Evolutionary conservation across 768 basidiomycete genomes (phyloP), one percentile per base, ranked within the genome.

Genomic region (Calocybe indica): DNA sequence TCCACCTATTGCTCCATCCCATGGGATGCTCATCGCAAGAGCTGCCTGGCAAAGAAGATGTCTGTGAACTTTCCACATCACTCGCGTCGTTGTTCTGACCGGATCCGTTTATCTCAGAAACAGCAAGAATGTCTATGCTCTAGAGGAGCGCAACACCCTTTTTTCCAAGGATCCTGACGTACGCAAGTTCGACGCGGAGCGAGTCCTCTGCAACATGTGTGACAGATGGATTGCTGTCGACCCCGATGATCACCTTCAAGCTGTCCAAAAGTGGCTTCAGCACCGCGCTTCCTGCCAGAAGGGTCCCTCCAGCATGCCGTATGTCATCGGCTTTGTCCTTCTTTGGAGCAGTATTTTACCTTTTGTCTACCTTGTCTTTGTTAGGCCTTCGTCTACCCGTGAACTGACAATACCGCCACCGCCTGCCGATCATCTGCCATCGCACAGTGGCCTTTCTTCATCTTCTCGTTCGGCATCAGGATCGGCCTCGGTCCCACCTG

Each of bases 1-100:
- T 89, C 87, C 46, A 89, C 87, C 0, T 91, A 88, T 56, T 91
- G 88, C 58, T 85, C 82, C n/a, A 89, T 90, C 46, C 88, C 88
- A 0, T 90, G 88, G 88, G 86, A 89, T 59, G 87, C 88, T 3
- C 88, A 90, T 58, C 71, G 88, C 37, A 89, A 88, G 68, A 86
- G 84, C 59, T 89, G 87, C 64, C 65, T 90, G 40, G 80, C 85
- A 1, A 88, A 86, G 69, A 85, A 86, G 62, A 75, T 80, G 86
- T 85, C 59, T 51, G 82, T 69, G 12, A 10, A 12, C 9, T 37
- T 39, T 39, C 52, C 35, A 29, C 28, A 28, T 29, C 43, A 36
- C 45, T 49, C 15, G 35, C 30, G 13, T 40, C 45, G 3, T 48
- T 54, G 49, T 46, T 46, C 49, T n/a, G 30, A 43, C 29, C 35